Percentiles rank a stretch among this genome's conserved stretches.
Conservation (phyloP, 768 basidiomycete species). For the Macrolepiota albuminosa region DNA sequence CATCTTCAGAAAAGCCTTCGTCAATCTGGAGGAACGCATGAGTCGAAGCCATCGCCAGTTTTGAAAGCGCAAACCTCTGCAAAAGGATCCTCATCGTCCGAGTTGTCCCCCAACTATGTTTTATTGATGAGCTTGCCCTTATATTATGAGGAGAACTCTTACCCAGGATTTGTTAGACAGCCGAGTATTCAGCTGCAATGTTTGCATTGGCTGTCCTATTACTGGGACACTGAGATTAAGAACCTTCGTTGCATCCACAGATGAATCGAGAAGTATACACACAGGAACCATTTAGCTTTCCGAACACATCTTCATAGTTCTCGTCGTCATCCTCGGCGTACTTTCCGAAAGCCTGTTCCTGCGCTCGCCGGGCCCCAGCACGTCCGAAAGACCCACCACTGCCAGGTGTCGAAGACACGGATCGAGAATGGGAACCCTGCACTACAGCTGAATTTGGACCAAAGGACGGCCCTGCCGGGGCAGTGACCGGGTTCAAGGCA, state of each 20-base stretch:
- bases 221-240: slow-evolving; percentile 23
- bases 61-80: slow-evolving; percentile 58
- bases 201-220: slow-evolving; percentile 61
- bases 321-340: slow-evolving; percentile 86
- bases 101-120: slow-evolving; percentile 65
- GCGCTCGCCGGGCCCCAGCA: slow-evolving; percentile 52
- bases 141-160: slow-evolving; percentile 11
- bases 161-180: slow-evolving; percentile 92
- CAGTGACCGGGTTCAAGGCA: slow-evolving; percentile 41
- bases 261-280: slow-evolving; percentile 20
- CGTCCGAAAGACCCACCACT: slow-evolving; percentile 59
- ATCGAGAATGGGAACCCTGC: slow-evolving; percentile 44
- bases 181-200: slow-evolving; percentile 79
- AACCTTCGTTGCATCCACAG: background rate
- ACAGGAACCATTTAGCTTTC: slow-evolving; percentile 66
- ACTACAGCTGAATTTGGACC: slow-evolving; percentile 23
- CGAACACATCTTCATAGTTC: slow-evolving; percentile 95
- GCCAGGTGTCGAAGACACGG: slow-evolving; percentile 48
- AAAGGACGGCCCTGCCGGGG: slow-evolving; percentile 22
- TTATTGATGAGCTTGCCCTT: background rate
- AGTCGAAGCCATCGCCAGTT: background rate
- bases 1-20: slow-evolving; percentile 88
- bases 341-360: slow-evolving; percentile 64
- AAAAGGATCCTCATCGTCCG: slow-evolving; percentile 94
- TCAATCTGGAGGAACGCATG: slow-evolving; percentile 56